Base-by-base conservation (phyloP, 75 land plant species). In the Ceratopteris richardii region DNA sequence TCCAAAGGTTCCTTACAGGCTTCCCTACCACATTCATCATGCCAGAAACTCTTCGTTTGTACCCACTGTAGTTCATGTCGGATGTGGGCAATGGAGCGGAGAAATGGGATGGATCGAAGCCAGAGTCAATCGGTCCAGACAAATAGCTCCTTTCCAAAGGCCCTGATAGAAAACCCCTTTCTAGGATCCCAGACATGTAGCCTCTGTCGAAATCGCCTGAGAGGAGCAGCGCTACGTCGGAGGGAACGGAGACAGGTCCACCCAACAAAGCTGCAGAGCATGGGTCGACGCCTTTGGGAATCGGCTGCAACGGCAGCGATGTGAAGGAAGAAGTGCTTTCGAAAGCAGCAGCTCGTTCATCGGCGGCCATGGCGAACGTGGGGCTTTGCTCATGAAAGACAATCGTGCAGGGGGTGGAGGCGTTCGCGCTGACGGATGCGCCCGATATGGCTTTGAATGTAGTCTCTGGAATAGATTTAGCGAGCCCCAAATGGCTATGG, bases 361-460 rank as follows among this genome's bases (percentile, higher is more conserved):
- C 43, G 25, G 46, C 56, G 18, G 62, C 60, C 31, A 60, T 57
- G 1, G 68, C 31, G 27, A 73, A 64, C 11, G 77, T 42, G 23
- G 73, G 68, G 68, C 69, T 78, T 46, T 68, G 73, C 36, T 78
- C 77, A 1, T 69, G 59, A 0, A 66, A 30, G 12, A 80, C 43
- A 1, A 86, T 81, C 0, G 98, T 80, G 20, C 86, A 88, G 2
- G 93, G 86, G 17, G 97, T 87, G 0, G 80, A 70, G 0, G 87
- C 72, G 62, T 93, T 93, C 56, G 98, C 98, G 59, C 89, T 78
- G 18, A 93, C 82, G 14, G 98, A 80, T 12, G 98, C 98, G 19
- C 98, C 98, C 16, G 98, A 94, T 31, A 94, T 94, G 0, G 90
- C 60, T 43, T 77, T 71, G 76, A 94, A 94, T 2, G 90, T 76